A percentile compares a stretch with the other conserved stretches of the same genome.
Evolutionary conservation across 371 early-diverging fungal species (phyloP).

Genomic region (Mortierella sp.): DNA sequence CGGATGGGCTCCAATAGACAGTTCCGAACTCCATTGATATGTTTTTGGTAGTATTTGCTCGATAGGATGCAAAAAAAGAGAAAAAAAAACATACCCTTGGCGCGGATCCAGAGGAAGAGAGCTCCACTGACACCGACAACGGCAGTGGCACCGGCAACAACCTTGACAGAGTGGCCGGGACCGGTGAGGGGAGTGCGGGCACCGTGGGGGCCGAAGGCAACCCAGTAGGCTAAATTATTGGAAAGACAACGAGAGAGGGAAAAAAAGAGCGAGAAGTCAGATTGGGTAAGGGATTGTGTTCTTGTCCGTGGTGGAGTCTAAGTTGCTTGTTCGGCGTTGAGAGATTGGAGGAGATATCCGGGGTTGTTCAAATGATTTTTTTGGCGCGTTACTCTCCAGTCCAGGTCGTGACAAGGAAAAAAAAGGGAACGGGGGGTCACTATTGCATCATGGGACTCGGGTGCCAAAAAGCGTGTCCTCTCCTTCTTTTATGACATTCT

Average conservation of each 20-base stretch:
- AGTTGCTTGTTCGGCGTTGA: neutral
- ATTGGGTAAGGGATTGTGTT: neutral
- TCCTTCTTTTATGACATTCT: neutral
- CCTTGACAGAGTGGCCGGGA: constrained; percentile 83
- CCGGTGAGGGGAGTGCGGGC: constrained; percentile 86
- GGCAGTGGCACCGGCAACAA: constrained; percentile 77
- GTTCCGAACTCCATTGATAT: constrained; percentile 22
- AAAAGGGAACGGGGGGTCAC: neutral
- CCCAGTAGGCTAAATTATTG: constrained; percentile 80
- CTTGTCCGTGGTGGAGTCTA: neutral
- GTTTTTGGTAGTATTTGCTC: constrained; percentile 1
- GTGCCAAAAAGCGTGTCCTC: neutral
- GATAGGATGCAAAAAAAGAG: neutral
- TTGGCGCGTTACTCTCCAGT: neutral
- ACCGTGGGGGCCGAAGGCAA: constrained; percentile 96
- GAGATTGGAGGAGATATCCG: neutral
- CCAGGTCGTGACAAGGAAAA: neutral
- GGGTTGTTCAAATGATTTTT: neutral
- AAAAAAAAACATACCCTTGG: constrained; percentile 70
- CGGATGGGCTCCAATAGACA: constrained; percentile 15
- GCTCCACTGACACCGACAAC: constrained; percentile 71
- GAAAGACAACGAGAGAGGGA: constrained; percentile 1
- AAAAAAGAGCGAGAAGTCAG: neutral
- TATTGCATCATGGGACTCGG: neutral
- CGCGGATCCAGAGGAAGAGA: constrained; percentile 79